A percentile compares a stretch with the other conserved stretches of the same genome.
Evolutionary conservation across 2,329 filamentous ascomycete species (phyloP).

Genomic region (Nectriaceae sp.): DNA sequence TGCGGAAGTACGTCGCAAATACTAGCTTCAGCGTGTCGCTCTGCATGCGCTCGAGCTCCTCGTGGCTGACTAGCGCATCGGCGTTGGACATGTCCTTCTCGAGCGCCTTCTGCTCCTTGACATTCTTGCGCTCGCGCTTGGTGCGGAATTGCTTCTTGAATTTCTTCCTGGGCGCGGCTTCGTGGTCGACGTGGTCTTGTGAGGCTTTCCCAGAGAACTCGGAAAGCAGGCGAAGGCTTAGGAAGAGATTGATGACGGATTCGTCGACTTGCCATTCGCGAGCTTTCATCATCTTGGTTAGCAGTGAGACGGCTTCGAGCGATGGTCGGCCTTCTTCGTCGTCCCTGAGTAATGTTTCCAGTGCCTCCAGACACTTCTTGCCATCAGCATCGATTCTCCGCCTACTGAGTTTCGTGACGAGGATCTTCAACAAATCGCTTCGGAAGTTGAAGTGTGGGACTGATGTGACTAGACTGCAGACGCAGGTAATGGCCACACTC

Average conservation of each 20-base stretch:
- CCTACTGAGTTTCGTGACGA: constrained; percentile 80
- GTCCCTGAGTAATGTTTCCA: constrained; percentile 80
- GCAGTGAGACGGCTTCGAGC: constrained; percentile 79
- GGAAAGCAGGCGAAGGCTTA: constrained; percentile 83
- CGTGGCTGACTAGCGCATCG: constrained; percentile 86
- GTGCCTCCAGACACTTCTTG: constrained; percentile 71
- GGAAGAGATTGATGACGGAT: constrained; percentile 84
- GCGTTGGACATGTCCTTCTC: constrained; percentile 94
- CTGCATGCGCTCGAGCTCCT: constrained; percentile 92
- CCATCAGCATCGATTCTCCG: constrained; percentile 74
- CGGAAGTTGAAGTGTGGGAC: constrained; percentile 99
- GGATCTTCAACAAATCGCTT: constrained; percentile 79
- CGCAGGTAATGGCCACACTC: constrained; percentile 80
- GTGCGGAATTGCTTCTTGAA: constrained; percentile 73
- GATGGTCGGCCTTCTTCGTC: constrained; percentile 91
- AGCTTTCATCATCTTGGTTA: constrained; percentile 95
- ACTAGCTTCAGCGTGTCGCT: constrained; percentile 95
- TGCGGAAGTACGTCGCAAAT: constrained; percentile 92
- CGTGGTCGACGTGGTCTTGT: constrained; percentile 68
- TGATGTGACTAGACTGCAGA: constrained; percentile 75
- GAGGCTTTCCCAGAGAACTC: constrained; percentile 88
- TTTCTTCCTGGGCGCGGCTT: constrained; percentile 67
- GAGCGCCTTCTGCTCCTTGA: constrained; percentile 83
- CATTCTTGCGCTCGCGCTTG: constrained; percentile 79
- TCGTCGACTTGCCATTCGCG: constrained; percentile 83